Conservation (phyloP, 2,329 filamentous ascomycete genomes). For the Thermothelomyces thermophilus region DNA sequence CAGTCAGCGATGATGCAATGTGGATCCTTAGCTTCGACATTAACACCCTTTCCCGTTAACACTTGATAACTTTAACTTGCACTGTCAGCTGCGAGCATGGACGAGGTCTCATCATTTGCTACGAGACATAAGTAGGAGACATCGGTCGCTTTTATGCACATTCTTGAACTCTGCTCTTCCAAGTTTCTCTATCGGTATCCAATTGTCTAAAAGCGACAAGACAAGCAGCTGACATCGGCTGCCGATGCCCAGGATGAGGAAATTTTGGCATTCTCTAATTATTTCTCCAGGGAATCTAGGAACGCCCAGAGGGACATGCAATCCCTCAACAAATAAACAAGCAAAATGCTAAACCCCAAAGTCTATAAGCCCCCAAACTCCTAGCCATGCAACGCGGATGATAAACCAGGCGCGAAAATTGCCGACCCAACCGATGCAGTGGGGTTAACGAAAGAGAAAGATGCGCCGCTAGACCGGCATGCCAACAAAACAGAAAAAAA, state of each 20-base stretch:
- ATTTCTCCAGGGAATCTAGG: too few relatives aligned
- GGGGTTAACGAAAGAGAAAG: not conserved
- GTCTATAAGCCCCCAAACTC: too few relatives aligned
- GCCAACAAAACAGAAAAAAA: not conserved
- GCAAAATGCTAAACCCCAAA: not conserved
- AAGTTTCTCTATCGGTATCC: too few relatives aligned
- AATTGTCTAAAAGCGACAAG: too few relatives aligned
- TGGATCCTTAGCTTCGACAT: conserved; percentile 1
- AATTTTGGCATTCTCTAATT: too few relatives aligned
- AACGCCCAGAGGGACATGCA: not conserved
- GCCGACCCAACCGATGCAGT: not conserved
- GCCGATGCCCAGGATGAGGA: too few relatives aligned
- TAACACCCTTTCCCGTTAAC: not conserved
- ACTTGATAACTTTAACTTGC: not conserved
- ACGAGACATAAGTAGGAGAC: too few relatives aligned
- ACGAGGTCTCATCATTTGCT: too few relatives aligned
- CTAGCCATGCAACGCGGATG: conserved; percentile 17
- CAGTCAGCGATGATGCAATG: conserved; percentile 24
- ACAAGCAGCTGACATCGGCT: too few relatives aligned
- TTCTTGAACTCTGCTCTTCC: not conserved
- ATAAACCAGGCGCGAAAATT: not conserved
- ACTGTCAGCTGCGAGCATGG: too few relatives aligned
- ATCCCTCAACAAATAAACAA: not conserved
- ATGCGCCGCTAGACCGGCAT: not conserved
- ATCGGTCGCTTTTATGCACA: too few relatives aligned